Conservation (phyloP, 2,329 filamentous ascomycete species). For the Aspergillus luchuensis region DNA sequence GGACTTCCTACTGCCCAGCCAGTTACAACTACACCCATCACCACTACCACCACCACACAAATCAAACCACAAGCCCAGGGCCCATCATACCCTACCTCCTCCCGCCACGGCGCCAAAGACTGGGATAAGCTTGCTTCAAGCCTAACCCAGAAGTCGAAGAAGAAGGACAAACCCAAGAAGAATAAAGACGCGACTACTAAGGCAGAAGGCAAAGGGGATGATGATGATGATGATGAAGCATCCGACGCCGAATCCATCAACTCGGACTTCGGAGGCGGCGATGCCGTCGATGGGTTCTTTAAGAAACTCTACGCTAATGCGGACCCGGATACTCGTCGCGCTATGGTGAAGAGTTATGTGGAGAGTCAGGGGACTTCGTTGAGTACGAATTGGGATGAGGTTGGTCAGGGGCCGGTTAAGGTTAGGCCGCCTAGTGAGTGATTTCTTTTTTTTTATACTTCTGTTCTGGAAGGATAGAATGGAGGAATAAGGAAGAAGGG, state of each 20-base stretch:
- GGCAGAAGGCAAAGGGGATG: slow-evolving; percentile 19
- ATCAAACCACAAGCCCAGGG: slow-evolving; percentile 10
- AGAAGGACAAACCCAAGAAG: slow-evolving; percentile 35
- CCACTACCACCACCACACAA: slow-evolving; percentile 9
- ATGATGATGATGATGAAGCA: slow-evolving; percentile 48
- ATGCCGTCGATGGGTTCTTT: slow-evolving; percentile 80
- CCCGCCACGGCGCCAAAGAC: slow-evolving; percentile 78
- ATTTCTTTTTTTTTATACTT: no score
- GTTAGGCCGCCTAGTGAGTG: slow-evolving; percentile 31
- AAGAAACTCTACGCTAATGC: slow-evolving; percentile 80
- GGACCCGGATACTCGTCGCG: slow-evolving; percentile 76
- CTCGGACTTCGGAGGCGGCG: slow-evolving; percentile 53
- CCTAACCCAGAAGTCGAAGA: slow-evolving; percentile 44
- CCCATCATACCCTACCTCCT: slow-evolving; percentile 85
- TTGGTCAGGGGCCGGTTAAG: slow-evolving; percentile 70
- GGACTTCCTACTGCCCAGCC: slow-evolving; percentile 27
- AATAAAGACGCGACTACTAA: background rate
- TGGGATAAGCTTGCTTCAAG: slow-evolving; percentile 78
- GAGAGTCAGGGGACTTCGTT: slow-evolving; percentile 93
- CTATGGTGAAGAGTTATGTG: slow-evolving; percentile 96
- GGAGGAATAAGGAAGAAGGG: background rate
- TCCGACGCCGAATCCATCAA: slow-evolving; percentile 54
- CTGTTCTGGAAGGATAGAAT: no score
- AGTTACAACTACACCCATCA: slow-evolving; percentile 2
- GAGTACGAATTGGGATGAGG: slow-evolving; percentile 89